Conservation (phyloP, 148 eudicot genomes). For the Drosera capensis region DNA sequence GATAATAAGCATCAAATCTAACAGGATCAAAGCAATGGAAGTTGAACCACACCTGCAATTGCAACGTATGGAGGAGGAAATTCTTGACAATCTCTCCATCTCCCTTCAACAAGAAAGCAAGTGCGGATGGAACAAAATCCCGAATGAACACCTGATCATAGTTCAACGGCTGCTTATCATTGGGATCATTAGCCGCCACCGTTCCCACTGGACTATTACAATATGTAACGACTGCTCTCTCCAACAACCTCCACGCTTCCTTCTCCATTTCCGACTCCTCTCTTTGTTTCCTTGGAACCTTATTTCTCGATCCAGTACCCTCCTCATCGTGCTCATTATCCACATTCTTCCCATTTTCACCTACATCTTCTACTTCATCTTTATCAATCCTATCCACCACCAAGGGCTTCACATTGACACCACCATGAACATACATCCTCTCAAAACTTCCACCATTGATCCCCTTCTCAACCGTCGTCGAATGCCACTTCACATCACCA, state of each 20-base stretch:
- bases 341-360: too few species aligned
- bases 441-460: constrained; percentile 56
- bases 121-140: constrained; percentile 46
- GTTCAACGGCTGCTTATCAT: constrained; percentile 29
- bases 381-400: background rate
- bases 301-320: background rate
- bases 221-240: constrained; percentile 31
- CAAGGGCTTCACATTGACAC: constrained; percentile 21
- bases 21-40: constrained; percentile 1
- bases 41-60: constrained; percentile 26
- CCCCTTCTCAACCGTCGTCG: constrained; percentile 26
- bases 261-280: constrained; percentile 32
- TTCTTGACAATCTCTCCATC: constrained; percentile 50
- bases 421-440: constrained; percentile 52
- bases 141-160: constrained; percentile 46
- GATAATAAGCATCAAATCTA: too few species aligned
- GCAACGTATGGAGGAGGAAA: constrained; percentile 41
- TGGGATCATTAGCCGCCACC: constrained; percentile 42
- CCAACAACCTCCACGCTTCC: constrained; percentile 39
- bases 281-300: constrained; percentile 4
- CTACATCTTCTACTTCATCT: background rate
- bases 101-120: constrained; percentile 45
- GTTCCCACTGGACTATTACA: constrained; percentile 41
- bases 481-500: constrained; percentile 28
- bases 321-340: background rate